A percentile compares a stretch with the other conserved stretches of the same genome.
Evolutionary conservation across 1,139 yeast species (phyloP).

Genomic region (Scheffersomyces titani): DNA sequence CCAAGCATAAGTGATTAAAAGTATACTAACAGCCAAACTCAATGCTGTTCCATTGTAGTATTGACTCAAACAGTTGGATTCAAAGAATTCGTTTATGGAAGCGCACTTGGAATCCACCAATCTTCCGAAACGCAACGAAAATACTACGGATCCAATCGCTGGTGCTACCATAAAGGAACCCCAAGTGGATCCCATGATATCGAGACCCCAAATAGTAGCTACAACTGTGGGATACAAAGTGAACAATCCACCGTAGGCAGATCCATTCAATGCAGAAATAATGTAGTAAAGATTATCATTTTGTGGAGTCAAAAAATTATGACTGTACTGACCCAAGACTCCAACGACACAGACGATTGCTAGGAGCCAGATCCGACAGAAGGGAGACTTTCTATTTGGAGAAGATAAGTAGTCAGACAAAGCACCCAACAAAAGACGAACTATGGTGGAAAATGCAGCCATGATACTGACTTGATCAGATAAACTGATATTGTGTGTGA

Average conservation of each 20-base stretch:
- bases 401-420: constrained; percentile 56
- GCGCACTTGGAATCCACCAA: constrained; percentile 52
- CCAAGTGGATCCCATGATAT: constrained; percentile 90
- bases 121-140: constrained; percentile 71
- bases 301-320: constrained; percentile 4
- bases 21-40: constrained; percentile 33
- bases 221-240: constrained; percentile 83
- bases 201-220: constrained; percentile 86
- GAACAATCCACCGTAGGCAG: constrained; percentile 80
- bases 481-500: constrained; percentile 38
- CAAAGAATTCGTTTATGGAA: constrained; percentile 9
- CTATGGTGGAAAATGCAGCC: constrained; percentile 41
- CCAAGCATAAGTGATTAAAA: constrained; percentile 35
- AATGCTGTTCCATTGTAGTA: constrained; percentile 37
- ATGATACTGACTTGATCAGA: constrained; percentile 47
- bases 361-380: constrained; percentile 47
- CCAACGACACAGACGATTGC: constrained; percentile 44
- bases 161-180: constrained; percentile 91
- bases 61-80: constrained; percentile 25
- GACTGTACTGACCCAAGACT: constrained; percentile 38
- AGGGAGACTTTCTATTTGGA: constrained; percentile 25
- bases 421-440: constrained; percentile 65
- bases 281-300: constrained; percentile 24
- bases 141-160: constrained; percentile 76
- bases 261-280: constrained; percentile 61